phyloP scores from a whole-genome alignment of 1,139 yeast species.

The Zygosaccharomyces pseudobailii region DNA sequence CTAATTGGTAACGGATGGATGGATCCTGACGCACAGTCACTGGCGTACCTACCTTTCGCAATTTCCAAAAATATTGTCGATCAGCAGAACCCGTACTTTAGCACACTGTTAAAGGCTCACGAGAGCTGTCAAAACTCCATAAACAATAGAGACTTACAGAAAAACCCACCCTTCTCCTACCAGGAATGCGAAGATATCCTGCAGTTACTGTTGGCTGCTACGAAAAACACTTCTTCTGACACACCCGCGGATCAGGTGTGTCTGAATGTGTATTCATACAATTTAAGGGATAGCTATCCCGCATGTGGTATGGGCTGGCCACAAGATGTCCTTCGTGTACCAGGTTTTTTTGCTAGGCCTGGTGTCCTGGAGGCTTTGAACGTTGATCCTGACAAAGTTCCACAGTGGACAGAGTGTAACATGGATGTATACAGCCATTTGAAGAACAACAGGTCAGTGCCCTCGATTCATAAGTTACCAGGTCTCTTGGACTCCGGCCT shows the following conservation, averaged over 20 bases:
- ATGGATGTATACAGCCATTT: slow-evolving; percentile 51
- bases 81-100: slow-evolving; percentile 39
- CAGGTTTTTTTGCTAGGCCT: slow-evolving; percentile 52
- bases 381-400: slow-evolving; percentile 34
- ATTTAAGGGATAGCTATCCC: slow-evolving; percentile 68
- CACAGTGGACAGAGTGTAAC: slow-evolving; percentile 74
- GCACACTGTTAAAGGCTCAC: slow-evolving; percentile 44
- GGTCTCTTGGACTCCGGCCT: slow-evolving; percentile 49
- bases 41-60: slow-evolving; percentile 74
- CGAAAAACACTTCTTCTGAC: slow-evolving; percentile 32
- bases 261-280: slow-evolving; percentile 76
- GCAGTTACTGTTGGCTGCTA: slow-evolving; percentile 39
- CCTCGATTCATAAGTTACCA: slow-evolving; percentile 66
- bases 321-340: slow-evolving; percentile 53
- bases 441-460: slow-evolving; percentile 48
- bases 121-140: slow-evolving; percentile 58
- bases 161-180: slow-evolving; percentile 37
- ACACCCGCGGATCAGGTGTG: slow-evolving; percentile 45
- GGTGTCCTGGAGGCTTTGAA: slow-evolving; percentile 60
- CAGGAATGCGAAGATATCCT: slow-evolving; percentile 49
- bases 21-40: slow-evolving; percentile 81
- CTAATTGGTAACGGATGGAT: slow-evolving; percentile 95
- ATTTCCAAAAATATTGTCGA: slow-evolving; percentile 54
- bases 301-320: slow-evolving; percentile 98
- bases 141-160: slow-evolving; percentile 22